Evolutionary conservation across 108 stramenopile genomes (phyloP).

Genomic region (Cyclotella choctawhatcheeana): DNA sequence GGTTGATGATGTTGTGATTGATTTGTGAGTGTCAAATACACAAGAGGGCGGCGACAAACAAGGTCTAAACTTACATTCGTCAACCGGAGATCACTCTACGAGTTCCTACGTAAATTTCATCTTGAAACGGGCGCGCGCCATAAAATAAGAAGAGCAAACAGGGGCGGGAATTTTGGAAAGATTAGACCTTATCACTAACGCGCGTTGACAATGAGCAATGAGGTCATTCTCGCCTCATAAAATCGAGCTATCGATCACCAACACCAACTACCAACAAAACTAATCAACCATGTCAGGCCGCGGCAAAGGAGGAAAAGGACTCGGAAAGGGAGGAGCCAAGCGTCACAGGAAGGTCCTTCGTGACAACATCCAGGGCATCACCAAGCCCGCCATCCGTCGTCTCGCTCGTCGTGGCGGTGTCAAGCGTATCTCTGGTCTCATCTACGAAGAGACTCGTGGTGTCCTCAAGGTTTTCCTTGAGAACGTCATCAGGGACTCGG

Average conservation of each 20-base stretch:
- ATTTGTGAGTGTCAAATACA: not conserved
- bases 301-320: conserved; percentile 26
- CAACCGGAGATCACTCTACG: not conserved
- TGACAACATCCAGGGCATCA: conserved; percentile 99
- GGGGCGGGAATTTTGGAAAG: not conserved
- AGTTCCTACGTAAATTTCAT: not conserved
- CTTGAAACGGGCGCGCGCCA: not conserved
- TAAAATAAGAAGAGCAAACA: not conserved
- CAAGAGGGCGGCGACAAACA: not conserved
- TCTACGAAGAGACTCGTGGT: conserved; percentile 96
- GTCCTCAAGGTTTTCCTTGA: conserved; percentile 93
- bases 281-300: conserved; percentile 18
- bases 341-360: conserved; percentile 75
- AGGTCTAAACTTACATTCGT: not conserved
- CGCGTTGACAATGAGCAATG: not conserved
- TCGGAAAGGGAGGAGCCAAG: conserved; percentile 25
- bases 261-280: not conserved
- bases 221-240: no score
- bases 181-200: not conserved
- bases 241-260: not conserved
- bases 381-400: conserved; percentile 99
- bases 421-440: conserved; percentile 99
- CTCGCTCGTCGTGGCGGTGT: conserved; percentile 99
- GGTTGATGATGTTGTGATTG: not conserved
- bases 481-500: conserved; percentile 90